These are phyloP conservation scores for Fusarium protoensiforme DNA, from an alignment of 2,329 filamentous ascomycete species.

Conservation along the genomic window DNA sequence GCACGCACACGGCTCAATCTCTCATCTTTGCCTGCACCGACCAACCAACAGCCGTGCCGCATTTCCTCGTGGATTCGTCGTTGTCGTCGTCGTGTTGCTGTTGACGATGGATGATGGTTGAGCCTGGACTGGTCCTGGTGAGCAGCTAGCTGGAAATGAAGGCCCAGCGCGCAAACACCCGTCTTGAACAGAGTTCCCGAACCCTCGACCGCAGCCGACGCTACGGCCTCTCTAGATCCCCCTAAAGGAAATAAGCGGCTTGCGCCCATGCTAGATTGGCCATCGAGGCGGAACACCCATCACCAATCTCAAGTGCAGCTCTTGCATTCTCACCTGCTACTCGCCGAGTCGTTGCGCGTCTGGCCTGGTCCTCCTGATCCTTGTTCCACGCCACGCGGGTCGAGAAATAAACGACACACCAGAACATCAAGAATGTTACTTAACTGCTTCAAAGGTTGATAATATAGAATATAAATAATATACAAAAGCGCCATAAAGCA, in stretches of 20 bases:
- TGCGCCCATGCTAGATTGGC: conserved; percentile 31
- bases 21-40: conserved; percentile 15
- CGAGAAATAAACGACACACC: neutral
- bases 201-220: conserved; percentile 19
- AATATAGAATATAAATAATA: neutral
- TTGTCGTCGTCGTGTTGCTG: conserved; percentile 11
- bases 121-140: conserved; percentile 33
- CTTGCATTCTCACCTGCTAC: conserved; percentile 38
- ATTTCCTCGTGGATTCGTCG: conserved; percentile 9
- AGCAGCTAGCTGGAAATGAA: conserved; percentile 36
- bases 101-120: conserved; percentile 1
- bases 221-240: conserved; percentile 20
- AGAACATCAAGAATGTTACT: neutral
- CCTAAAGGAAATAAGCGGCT: conserved; percentile 35
- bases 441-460: neutral
- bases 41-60: conserved; percentile 6
- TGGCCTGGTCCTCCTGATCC: conserved; percentile 29
- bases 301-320: conserved; percentile 45
- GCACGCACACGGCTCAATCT: conserved; percentile 24
- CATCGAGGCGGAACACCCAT: conserved; percentile 37
- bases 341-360: conserved; percentile 35
- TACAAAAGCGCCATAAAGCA: too few relatives aligned
- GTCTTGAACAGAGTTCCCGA: conserved; percentile 25
- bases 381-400: conserved; percentile 10
- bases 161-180: conserved; percentile 30